Percentiles rank a stretch among this genome's conserved stretches.
phyloP scores from a whole-genome alignment of 148 eudicot genomes.

The Rhododendron williamsianum region DNA sequence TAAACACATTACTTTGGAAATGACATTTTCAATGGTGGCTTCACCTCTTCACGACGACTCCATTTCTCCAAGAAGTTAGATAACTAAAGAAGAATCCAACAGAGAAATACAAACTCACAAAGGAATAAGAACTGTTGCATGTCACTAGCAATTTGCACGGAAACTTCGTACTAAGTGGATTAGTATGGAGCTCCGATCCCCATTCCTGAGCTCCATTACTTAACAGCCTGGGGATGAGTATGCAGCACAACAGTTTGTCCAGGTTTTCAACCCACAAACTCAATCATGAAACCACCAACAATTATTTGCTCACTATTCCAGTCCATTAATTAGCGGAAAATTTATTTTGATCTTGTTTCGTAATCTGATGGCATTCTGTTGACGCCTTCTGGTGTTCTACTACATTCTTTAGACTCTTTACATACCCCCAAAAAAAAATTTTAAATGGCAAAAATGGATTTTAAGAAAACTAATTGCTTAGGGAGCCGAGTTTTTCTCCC shows the following conservation, averaged over 20 bases:
- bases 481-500: not conserved
- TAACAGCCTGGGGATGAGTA: not conserved
- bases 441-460: not conserved
- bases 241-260: not conserved
- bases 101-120: not conserved
- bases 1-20: not conserved
- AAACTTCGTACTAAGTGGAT: not conserved
- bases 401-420: not conserved
- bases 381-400: not conserved
- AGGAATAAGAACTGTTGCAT: not conserved
- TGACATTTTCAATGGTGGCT: not conserved
- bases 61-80: not conserved
- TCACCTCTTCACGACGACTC: not conserved
- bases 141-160: not conserved
- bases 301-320: not conserved
- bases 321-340: not conserved
- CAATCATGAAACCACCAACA: not conserved
- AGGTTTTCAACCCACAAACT: not conserved
- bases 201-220: not conserved
- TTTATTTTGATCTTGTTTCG: not conserved
- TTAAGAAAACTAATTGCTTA: not conserved
- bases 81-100: not conserved
- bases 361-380: not conserved
- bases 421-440: not conserved
- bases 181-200: not conserved